Base-by-base conservation (phyloP, 2,329 filamentous ascomycete genomes). In the Paecilomyces variotii region DNA sequence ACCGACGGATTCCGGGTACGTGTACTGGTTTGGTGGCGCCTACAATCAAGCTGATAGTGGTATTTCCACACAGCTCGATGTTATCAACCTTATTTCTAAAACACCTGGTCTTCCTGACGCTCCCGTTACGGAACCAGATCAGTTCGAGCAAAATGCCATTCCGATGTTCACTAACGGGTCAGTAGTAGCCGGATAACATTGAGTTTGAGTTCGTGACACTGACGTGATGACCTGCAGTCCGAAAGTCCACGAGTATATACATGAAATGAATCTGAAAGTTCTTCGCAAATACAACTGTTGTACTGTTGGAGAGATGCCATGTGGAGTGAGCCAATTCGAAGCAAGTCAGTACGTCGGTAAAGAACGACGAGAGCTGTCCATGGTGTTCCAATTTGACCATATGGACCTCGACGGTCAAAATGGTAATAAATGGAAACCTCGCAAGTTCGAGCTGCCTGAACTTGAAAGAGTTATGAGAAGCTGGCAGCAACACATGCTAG, bases 71-170 rank as follows among this genome's bases (percentile, higher is more conserved):
- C 32, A 63, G 54, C 58, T 88, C 66, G 86, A 89, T 68, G 85
- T 85, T 0, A 85, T 88, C 68, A 88, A 88, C 69, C 79, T 86
- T 72, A 86, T 87, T 66, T 84, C 81, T 64, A 88, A 88, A 67
- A 78, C 75, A 0, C 77, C 76, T 0, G 75, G 73, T 0, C 80
- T 84, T 51, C 80, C 78, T n/a, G 70, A 75, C 53, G 71, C 68
- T 6, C 76, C 4, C 61, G 71, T 86, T 45, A 73, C 75, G 1
- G 76, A 84, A 55, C 72, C 75, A 4, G 73, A 72, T 9, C 72
- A 76, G 1, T 62, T 60, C 57, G 55, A 69, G 62, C 84, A 87
- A 64, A 80, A 80, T 0, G 84, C 80, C 0, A 75, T 74, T 27
- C 64, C 77, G 24, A 75, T 84, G 57, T 87, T 84, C 64, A 84